phyloP scores from a whole-genome alignment of 192 early-diverging fungal genomes.

The Pilobolus umbonatus region DNA sequence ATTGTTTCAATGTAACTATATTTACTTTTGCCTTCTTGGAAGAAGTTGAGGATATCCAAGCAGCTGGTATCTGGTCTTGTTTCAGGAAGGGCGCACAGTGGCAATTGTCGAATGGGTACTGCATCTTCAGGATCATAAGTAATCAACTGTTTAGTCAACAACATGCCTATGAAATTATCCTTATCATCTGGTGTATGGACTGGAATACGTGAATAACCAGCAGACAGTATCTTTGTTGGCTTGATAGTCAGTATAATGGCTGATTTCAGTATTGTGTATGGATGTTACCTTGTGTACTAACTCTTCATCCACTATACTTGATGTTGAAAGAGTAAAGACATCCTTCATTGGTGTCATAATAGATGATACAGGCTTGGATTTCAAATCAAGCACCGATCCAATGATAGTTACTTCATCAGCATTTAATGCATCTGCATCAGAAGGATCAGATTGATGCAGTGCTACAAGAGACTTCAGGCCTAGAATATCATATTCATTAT shows the following conservation, averaged over 20 bases:
- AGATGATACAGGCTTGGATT: conserved; percentile 58
- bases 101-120: conserved; percentile 52
- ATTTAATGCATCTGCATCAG: conserved; percentile 56
- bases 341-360: conserved; percentile 70
- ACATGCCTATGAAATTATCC: conserved; percentile 66
- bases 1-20: too few relatives aligned
- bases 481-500: too few relatives aligned
- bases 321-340: conserved; percentile 60
- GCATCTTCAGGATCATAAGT: conserved; percentile 65
- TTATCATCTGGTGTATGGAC: conserved; percentile 53
- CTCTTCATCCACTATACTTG: conserved; percentile 52
- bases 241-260: too few relatives aligned
- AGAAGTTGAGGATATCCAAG: conserved; percentile 73
- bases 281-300: conserved; percentile 55
- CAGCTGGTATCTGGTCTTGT: conserved; percentile 49
- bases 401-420: conserved; percentile 78
- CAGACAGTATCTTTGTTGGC: conserved; percentile 58
- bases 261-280: too few relatives aligned
- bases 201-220: conserved; percentile 72
- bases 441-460: conserved; percentile 54
- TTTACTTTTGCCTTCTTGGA: conserved; percentile 70
- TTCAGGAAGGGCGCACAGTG: conserved; percentile 42
- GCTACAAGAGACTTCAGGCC: conserved; percentile 76
- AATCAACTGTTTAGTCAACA: conserved; percentile 68
- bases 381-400: conserved; percentile 66